Conservation (phyloP, 2,329 filamentous ascomycete genomes). For the Neofusicoccum umdonicola region DNA sequence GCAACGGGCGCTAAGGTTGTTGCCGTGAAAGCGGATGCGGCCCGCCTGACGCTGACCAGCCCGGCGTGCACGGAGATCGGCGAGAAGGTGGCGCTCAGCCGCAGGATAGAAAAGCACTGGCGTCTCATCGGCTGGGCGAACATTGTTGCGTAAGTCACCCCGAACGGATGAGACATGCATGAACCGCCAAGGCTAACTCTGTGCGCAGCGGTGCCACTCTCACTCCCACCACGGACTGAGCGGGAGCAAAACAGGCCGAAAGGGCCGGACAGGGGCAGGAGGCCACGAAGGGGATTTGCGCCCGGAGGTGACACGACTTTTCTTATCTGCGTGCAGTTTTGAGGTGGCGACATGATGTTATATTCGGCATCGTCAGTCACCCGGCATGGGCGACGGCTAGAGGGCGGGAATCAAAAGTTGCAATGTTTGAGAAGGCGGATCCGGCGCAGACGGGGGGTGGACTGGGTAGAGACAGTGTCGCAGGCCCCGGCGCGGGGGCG, state of each 20-base stretch:
- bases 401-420: constrained; percentile 8
- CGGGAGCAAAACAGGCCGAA: not conserved
- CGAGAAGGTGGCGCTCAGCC: constrained; percentile 93
- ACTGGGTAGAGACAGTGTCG: not conserved
- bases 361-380: not conserved
- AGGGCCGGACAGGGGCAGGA: not conserved
- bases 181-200: not conserved
- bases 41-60: constrained; percentile 87
- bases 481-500: constrained; percentile 8
- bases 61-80: constrained; percentile 96
- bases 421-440: constrained; percentile 1
- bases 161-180: constrained; percentile 9
- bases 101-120: constrained; percentile 99
- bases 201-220: constrained; percentile 37
- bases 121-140: constrained; percentile 53
- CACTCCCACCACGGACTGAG: constrained; percentile 28
- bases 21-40: constrained; percentile 95
- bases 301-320: not conserved
- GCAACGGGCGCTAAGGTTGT: constrained; percentile 97
- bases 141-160: constrained; percentile 39
- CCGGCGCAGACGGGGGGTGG: not conserved
- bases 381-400: not conserved
- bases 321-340: not conserved
- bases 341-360: not conserved
- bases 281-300: not conserved